Base-by-base conservation (phyloP, 2,329 filamentous ascomycete genomes). In the Aspergillus transmontanensis region DNA sequence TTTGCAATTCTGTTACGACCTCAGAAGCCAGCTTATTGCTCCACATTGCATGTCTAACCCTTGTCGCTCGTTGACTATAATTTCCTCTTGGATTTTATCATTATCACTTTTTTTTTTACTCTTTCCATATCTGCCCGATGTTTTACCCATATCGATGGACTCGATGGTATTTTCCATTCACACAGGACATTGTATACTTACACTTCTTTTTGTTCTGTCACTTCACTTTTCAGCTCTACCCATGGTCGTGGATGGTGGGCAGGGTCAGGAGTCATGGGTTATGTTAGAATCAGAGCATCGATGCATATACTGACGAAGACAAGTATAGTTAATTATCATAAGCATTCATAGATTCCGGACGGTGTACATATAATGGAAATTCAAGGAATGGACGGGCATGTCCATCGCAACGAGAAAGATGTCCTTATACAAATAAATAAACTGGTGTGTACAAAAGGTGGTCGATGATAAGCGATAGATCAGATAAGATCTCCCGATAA, bases 1-100 rank as follows among this genome's bases (percentile, higher is more conserved):
- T 67, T 65, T 70, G 66, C 51, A 39, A 68, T 71, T 71, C 72
- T 63, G 59, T 66, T 68, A 68, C 46, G 64, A 66, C 64, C 43
- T 55, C 57, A 61, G 59, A 64, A 62, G 63, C 61, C 53, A 30
- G 61, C 58, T 62, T 64, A 23, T 57, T 60, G 64, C 64, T 57
- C 45, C 55, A 32, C n/a, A 58, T 62, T 65, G 64, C 65, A 67
- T 66, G 41, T 57, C 54, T 57, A 55, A 61, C 28, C 32, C 50
- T 50, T 56, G 57, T 60, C 61, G 23, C 57, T 58, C 56, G 56
- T 48, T 64, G 50, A 32, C 50, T 57, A 61, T 59, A 56, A 36
- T 64, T 63, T 50, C 50, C 39, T 56, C 28, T 61, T 36, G 45
- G 62, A 32, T 56, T 39, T 41, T 23, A 50, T 56, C 6, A 54